Evolutionary conservation across 1,284 basidiomycete species (phyloP).

Genomic region (Sporisorium scitamineum): DNA sequence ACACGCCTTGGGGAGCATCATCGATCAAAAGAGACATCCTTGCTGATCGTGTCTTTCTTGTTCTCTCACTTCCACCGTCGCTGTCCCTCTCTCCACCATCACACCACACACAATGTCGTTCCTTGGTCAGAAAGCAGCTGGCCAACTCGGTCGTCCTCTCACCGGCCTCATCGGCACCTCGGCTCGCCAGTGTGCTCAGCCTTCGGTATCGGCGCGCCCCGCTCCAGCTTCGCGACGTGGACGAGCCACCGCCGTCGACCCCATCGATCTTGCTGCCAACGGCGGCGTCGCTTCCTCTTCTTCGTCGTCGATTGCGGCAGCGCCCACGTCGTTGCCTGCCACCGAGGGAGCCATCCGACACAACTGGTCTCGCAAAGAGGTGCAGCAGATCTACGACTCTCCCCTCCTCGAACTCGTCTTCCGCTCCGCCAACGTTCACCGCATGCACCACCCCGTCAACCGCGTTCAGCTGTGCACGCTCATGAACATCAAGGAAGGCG

Average conservation of each 20-base stretch:
- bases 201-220: conserved; percentile 8
- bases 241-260: conserved; percentile 51
- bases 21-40: background rate
- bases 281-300: conserved; percentile 19
- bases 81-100: background rate
- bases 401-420: conserved; percentile 67
- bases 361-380: conserved; percentile 62
- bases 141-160: conserved; percentile 32
- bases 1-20: background rate
- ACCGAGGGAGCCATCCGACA: conserved; percentile 46
- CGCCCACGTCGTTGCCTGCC: conserved; percentile 4
- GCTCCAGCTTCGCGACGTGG: conserved; percentile 39
- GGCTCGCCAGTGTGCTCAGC: conserved; percentile 31
- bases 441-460: conserved; percentile 84
- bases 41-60: too few relatives aligned
- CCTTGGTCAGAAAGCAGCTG: conserved; percentile 32
- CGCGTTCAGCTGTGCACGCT: conserved; percentile 96
- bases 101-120: conserved; percentile 31
- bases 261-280: conserved; percentile 31
- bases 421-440: conserved; percentile 76
- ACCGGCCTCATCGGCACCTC: conserved; percentile 24
- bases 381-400: conserved; percentile 64
- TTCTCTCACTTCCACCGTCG: background rate
- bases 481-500: conserved; percentile 94
- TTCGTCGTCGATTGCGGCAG: background rate